These are phyloP conservation scores for Austroboletus festivus DNA, from an alignment of 768 basidiomycete genomes.

Conservation along the genomic window DNA sequence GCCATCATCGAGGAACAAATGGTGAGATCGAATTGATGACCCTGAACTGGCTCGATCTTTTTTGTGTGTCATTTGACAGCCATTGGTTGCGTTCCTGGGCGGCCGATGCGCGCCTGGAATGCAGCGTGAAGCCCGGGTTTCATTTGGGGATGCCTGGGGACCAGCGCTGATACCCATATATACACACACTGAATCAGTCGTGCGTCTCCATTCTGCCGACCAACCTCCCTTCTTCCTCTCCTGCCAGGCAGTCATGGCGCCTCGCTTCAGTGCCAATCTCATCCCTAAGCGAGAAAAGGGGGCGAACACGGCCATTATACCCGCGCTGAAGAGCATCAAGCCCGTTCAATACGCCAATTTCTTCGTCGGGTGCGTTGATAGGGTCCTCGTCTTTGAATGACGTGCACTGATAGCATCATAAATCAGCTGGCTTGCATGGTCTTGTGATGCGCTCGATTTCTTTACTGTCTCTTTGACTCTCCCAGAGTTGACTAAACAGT, in stretches of 20 bases:
- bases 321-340: constrained; percentile 42
- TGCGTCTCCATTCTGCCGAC: not conserved
- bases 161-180: not conserved
- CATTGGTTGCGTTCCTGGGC: constrained; percentile 24
- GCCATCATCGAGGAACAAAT: too few species aligned
- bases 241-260: constrained; percentile 11
- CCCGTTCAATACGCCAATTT: constrained; percentile 58
- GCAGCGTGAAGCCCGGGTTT: constrained; percentile 1
- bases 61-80: not conserved
- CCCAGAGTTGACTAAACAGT: constrained; percentile 44
- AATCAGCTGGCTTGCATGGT: constrained; percentile 79
- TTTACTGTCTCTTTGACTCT: constrained; percentile 72
- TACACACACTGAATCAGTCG: not conserved
- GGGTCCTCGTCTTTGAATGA: not conserved
- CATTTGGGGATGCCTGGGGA: constrained; percentile 11
- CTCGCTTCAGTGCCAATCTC: constrained; percentile 44
- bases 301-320: constrained; percentile 35
- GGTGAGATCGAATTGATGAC: not conserved
- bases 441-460: constrained; percentile 83
- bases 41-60: constrained; percentile 5
- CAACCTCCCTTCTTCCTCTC: not conserved
- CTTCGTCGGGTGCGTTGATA: constrained; percentile 46
- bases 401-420: not conserved
- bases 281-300: constrained; percentile 46
- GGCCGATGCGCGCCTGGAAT: constrained; percentile 3